Base-by-base conservation (phyloP, 805 yeast genomes). In the Tetrapisispora phaffii region DNA sequence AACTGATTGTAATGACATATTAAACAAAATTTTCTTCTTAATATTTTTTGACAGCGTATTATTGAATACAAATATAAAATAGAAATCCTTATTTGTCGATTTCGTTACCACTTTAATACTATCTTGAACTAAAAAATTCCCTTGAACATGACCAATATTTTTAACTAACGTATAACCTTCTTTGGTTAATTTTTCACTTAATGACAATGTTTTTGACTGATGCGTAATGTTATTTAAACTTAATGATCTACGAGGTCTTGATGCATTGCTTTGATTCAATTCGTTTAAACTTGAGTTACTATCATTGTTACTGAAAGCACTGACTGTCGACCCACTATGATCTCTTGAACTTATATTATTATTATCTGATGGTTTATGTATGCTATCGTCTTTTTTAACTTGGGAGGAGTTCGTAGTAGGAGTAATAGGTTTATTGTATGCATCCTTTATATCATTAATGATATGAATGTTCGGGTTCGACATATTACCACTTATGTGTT, bases 41-140 rank as follows among this genome's bases (percentile, higher is more conserved):
- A 80, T 82, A 28, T 82, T 85, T 57, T 85, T 87, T 28, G 96
- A 82, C 55, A 88, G 86, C 0, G 95, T 83, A 66, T 90, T 90
- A 65, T 90, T 97, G 58, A 90, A 83, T 22, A 93, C 82, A 60
- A 90, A 85, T 0, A 96, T 97, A 41, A 60, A 62, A 64, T 76
- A 83, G 55, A 81, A 74, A 1, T 90, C 90, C 8, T 81, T 84
- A 21, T 72, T 68, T 2, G 62, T 63, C 19, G 32, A 17, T 17
- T 38, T 19, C 10, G 41, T 26, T 5, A 24, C 9, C 2, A 81
- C 81, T n/a, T 71, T 70, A 47, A 81, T 70, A 23, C 70, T 66
- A 1, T 89, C 95, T 41, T 77, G 77, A 43, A 75, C 72, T 55
- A 78, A 63, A 49, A 80, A 82, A 50, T 79, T 80, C 1, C 81